These are phyloP conservation scores for Blumeriella jaapii DNA, from an alignment of 2,329 filamentous ascomycete genomes.

Conservation along the genomic window DNA sequence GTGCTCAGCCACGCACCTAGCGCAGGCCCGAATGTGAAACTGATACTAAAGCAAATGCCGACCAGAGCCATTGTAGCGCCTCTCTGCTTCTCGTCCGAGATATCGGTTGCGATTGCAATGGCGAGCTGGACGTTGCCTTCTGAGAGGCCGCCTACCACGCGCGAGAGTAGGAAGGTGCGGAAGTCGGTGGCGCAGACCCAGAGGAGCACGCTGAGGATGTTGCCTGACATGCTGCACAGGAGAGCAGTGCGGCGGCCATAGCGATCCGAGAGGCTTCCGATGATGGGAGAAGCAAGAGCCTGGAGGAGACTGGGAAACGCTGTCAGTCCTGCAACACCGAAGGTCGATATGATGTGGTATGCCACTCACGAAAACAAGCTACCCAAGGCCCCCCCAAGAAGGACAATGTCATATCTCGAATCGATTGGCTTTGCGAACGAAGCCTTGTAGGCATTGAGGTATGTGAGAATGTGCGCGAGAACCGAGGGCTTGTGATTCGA, in stretches of 20 bases:
- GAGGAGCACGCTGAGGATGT: constrained; percentile 83
- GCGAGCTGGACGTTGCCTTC: constrained; percentile 96
- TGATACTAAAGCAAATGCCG: constrained; percentile 90
- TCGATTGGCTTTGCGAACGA: constrained; percentile 88
- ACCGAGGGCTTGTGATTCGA: constrained; percentile 45
- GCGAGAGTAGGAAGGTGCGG: constrained; percentile 86
- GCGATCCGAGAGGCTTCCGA: constrained; percentile 77
- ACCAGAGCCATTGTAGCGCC: constrained; percentile 94
- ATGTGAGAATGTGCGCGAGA: constrained; percentile 67
- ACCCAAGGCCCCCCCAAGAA: constrained; percentile 85
- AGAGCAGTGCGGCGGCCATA: constrained; percentile 81
- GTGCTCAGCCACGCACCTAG: constrained; percentile 78
- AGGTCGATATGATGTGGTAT: not conserved
- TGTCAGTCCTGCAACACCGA: not conserved
- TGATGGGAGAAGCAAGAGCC: constrained; percentile 82
- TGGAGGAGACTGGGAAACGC: constrained; percentile 55
- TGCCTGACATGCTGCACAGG: constrained; percentile 83
- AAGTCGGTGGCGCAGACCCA: constrained; percentile 95
- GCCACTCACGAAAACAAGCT: constrained; percentile 64
- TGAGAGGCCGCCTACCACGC: constrained; percentile 82
- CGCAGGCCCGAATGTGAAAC: constrained; percentile 92
- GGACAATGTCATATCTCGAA: constrained; percentile 90
- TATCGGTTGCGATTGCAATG: constrained; percentile 91
- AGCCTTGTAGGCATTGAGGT: constrained; percentile 89
- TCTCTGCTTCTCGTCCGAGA: constrained; percentile 73